phyloP scores from a whole-genome alignment of 257 asterid genomes.

The Vinca minor region DNA sequence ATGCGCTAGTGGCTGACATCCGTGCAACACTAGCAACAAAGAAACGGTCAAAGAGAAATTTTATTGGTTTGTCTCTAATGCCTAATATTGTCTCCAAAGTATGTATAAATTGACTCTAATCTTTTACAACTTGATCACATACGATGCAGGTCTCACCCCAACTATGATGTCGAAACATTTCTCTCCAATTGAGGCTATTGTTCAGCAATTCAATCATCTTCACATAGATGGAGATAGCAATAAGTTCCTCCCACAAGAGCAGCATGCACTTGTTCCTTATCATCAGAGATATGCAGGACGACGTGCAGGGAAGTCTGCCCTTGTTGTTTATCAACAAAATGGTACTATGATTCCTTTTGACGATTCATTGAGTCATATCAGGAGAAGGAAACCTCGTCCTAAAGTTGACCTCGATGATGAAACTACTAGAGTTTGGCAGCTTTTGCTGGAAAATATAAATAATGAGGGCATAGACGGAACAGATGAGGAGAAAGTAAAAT shows the following conservation, averaged over 20 bases:
- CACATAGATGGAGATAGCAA: no score
- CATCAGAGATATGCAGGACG: no score
- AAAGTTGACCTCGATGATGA: constrained; percentile 49
- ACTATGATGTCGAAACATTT: background rate
- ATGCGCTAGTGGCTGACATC: constrained; percentile 39
- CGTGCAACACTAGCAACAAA: constrained; percentile 33
- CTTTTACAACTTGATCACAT: background rate
- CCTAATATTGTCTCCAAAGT: constrained; percentile 23
- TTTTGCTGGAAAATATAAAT: constrained; percentile 42
- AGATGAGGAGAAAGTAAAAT: constrained; percentile 37
- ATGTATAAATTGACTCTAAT: background rate
- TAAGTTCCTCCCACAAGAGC: constrained; percentile 27
- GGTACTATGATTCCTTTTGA: constrained; percentile 62
- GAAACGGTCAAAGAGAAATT: constrained; percentile 51
- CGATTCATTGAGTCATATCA: constrained; percentile 30
- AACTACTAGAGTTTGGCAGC: constrained; percentile 49
- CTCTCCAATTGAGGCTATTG: constrained; percentile 2
- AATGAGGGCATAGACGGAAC: constrained; percentile 47
- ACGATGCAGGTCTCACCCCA: constrained; percentile 1
- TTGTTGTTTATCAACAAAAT: constrained; percentile 59
- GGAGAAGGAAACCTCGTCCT: constrained; percentile 55
- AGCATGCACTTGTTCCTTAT: constrained; percentile 27
- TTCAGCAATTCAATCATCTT: constrained; percentile 6
- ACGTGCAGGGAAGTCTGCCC: constrained; percentile 40
- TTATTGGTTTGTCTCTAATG: constrained; percentile 29